Percentiles rank a stretch among this genome's conserved stretches.
Evolutionary conservation across 164 flowering plant species (phyloP).

Genomic region (Piper betle): DNA sequence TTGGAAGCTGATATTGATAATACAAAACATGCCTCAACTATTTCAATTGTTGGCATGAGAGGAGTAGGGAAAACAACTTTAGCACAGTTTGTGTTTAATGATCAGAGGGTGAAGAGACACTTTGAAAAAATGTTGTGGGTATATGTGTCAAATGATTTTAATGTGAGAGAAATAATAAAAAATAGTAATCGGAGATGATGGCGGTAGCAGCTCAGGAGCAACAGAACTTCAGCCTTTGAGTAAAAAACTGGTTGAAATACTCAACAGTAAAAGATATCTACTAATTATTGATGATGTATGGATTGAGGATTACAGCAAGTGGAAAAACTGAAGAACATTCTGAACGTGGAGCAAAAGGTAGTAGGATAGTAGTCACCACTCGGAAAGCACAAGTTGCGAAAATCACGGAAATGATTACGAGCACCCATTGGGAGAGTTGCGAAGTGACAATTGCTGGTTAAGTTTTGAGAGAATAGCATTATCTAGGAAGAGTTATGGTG

Average conservation of each 20-base stretch:
- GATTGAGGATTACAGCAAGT: neutral
- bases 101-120: neutral
- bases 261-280: constrained; percentile 1
- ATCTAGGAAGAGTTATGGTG: neutral
- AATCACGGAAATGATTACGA: neutral
- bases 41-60: constrained; percentile 7
- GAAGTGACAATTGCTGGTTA: constrained; percentile 1
- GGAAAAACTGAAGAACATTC: constrained; percentile 1
- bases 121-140: constrained; percentile 4
- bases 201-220: neutral
- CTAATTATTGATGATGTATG: constrained; percentile 10
- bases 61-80: constrained; percentile 9
- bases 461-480: neutral
- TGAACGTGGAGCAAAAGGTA: constrained; percentile 2
- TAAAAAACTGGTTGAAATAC: neutral
- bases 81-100: constrained; percentile 5
- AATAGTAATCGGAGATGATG: neutral
- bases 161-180: neutral
- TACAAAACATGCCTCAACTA: neutral
- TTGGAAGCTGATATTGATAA: neutral
- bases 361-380: constrained; percentile 8
- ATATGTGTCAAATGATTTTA: neutral
- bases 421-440: neutral
- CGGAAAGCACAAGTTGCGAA: neutral
- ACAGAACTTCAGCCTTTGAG: neutral